These are phyloP conservation scores for Yamadazyma triangularis DNA, from an alignment of 1,139 yeast species.

Conservation along the genomic window DNA sequence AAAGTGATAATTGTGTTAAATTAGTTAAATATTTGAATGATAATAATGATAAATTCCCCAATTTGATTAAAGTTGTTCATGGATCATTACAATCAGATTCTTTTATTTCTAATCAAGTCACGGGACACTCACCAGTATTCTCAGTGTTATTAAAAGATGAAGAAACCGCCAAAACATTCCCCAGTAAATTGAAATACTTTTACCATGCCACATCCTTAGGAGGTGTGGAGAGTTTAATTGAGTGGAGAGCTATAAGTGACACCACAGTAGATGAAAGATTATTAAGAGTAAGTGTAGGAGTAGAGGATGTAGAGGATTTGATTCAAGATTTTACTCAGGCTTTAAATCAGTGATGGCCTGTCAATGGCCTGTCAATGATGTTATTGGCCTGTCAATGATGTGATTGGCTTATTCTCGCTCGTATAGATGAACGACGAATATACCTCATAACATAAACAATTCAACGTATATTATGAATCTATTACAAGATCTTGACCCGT, in stretches of 20 bases:
- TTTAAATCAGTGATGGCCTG: no score
- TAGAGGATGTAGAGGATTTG: conserved; percentile 70
- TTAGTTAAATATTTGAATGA: conserved; percentile 57
- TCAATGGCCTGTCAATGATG: no score
- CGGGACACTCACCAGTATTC: conserved; percentile 73
- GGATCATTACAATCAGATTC: conserved; percentile 69
- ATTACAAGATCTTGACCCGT: no score
- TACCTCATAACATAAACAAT: no score
- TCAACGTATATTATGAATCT: no score
- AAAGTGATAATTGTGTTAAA: conserved; percentile 58
- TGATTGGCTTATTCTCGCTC: no score
- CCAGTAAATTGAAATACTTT: conserved; percentile 64
- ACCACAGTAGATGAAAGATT: conserved; percentile 48
- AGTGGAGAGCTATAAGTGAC: conserved; percentile 85
- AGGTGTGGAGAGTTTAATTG: conserved; percentile 88
- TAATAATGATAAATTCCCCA: conserved; percentile 44
- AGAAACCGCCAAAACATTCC: conserved; percentile 58
- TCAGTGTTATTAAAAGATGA: conserved; percentile 51
- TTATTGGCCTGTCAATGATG: no score
- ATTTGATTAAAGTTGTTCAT: conserved; percentile 53
- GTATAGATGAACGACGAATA: no score
- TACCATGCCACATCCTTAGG: conserved; percentile 92
- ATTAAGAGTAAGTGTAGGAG: conserved; percentile 74
- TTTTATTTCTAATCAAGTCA: conserved; percentile 59
- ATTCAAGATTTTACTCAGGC: conserved; percentile 53